A percentile compares a stretch with the other conserved stretches of the same genome.
Conservation (phyloP, 169 alveolate genomes). For the Cryptosporidium parvum region DNA sequence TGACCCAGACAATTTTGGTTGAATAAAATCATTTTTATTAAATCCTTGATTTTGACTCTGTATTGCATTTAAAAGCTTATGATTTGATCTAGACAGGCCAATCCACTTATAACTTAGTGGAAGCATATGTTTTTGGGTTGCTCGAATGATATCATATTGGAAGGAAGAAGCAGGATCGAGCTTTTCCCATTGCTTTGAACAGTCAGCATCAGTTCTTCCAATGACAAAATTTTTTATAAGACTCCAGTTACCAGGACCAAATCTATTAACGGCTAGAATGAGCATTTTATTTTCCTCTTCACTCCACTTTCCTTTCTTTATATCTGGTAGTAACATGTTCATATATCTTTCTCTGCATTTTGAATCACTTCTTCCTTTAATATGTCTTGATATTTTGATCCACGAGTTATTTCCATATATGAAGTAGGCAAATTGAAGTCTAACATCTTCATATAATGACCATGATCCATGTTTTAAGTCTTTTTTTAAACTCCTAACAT, state of each 20-base stretch:
- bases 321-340: constrained; percentile 55
- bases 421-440: constrained; percentile 79
- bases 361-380: constrained; percentile 79
- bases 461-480: constrained; percentile 78
- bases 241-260: constrained; percentile 75
- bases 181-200: constrained; percentile 71
- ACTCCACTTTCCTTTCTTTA: constrained; percentile 62
- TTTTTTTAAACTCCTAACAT: constrained; percentile 63
- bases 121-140: constrained; percentile 19
- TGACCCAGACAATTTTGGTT: constrained; percentile 52
- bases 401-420: constrained; percentile 78
- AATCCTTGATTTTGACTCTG: neutral
- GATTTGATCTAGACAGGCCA: constrained; percentile 64
- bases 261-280: constrained; percentile 32
- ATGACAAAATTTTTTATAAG: constrained; percentile 45
- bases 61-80: constrained; percentile 15
- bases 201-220: constrained; percentile 72
- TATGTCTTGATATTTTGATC: constrained; percentile 77
- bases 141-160: constrained; percentile 55
- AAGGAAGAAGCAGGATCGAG: constrained; percentile 56
- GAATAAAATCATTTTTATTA: constrained; percentile 1
- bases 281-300: constrained; percentile 46
- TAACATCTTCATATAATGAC: constrained; percentile 78
- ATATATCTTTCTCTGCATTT: constrained; percentile 81
- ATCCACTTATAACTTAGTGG: constrained; percentile 70